Evolutionary conservation across 192 early-diverging fungal species (phyloP), one percentile per base, ranked within the genome.

Genomic region (Nowakowskiella sp.): DNA sequence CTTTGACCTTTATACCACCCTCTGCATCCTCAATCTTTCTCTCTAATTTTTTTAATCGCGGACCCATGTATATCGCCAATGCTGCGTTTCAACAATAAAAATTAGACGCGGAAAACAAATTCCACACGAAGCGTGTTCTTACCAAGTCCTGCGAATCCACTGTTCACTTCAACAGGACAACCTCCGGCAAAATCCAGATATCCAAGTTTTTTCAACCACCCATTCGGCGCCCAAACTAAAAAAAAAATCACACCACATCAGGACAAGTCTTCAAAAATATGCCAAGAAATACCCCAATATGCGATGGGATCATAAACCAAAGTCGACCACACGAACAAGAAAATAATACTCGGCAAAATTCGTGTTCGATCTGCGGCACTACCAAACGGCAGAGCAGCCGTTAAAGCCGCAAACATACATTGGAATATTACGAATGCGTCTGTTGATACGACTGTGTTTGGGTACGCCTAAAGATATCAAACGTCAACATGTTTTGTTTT

Each of bases 71-170:
- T 53, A 83, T 83, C 4, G 87, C 87, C 42, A 89, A 76, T 5
- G 82, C 86, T n/a, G n/a, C n/a, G n/a, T n/a, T n/a, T n/a, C n/a
- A n/a, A n/a, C n/a, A n/a, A n/a, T n/a, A n/a, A n/a, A n/a, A n/a
- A n/a, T n/a, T n/a, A n/a, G n/a, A n/a, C n/a, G n/a, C n/a, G n/a
- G n/a, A n/a, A n/a, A n/a, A n/a, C n/a, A n/a, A n/a, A n/a, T n/a
- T n/a, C n/a, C n/a, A n/a, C n/a, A n/a, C n/a, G n/a, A n/a, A n/a
- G n/a, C n/a, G n/a, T n/a, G n/a, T n/a, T n/a, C n/a, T n/a, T n/a
- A n/a, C n/a, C 95, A 45, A 96, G 72, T 31, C 85, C 88, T 42
- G 87, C 84, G 59, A 85, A 87, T 19, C 95, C 95, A 24, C 88
- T 90, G 1, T 82, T 72, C 21, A 94, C 36, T 19, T 39, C 36